Base-by-base conservation (phyloP, 306 rosid species). In the Lotus japonicus region DNA sequence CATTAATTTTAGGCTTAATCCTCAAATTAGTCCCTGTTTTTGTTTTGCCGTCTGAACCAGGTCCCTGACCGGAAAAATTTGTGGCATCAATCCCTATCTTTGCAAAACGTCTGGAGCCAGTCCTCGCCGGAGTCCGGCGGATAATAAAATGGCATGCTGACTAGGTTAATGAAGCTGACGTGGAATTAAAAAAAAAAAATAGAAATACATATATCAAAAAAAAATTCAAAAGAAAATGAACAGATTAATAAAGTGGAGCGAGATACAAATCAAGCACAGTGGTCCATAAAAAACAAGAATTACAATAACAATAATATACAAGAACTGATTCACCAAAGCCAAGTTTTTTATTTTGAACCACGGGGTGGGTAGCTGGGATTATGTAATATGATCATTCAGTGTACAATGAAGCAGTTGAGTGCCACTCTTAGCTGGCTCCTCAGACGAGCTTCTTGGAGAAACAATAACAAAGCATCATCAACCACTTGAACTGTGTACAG, bases 331-430 rank as follows among this genome's bases (percentile, higher is more conserved):
- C 39, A 6, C 72, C 70, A 62, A 64, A 51, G 69, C 60, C 35
- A 10, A 48, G 52, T 28, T 43, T 35, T 33, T 41, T 39, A 52
- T 77, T 64, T 51, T 12, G 16, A 57, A 42, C 64, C 60, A 71
- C 77, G 42, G 66, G 11, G 58, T 54, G n/a, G 11, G 58, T 54
- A 54, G 51, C 73, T 72, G 60, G 43, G 71, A 70, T 68, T 49
- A 50, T 53, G 43, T 56, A 79, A 56, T 49, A 49, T 17, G n/a
- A n/a, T 21, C 55, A 62, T 18, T 50, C n/a, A 75, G 86, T 86
- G 87, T 88, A 86, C 92, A 91, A 77, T 28, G 77, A 63, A 46
- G 69, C 64, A 71, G 67, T 55, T 70, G 73, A 70, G 63, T 70
- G 41, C 68, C 63, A 33, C 66, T 79, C 77, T 31, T 50, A 11